These are phyloP conservation scores for Silene uniflora DNA, from an alignment of 148 eudicot species.

Conservation along the genomic window DNA sequence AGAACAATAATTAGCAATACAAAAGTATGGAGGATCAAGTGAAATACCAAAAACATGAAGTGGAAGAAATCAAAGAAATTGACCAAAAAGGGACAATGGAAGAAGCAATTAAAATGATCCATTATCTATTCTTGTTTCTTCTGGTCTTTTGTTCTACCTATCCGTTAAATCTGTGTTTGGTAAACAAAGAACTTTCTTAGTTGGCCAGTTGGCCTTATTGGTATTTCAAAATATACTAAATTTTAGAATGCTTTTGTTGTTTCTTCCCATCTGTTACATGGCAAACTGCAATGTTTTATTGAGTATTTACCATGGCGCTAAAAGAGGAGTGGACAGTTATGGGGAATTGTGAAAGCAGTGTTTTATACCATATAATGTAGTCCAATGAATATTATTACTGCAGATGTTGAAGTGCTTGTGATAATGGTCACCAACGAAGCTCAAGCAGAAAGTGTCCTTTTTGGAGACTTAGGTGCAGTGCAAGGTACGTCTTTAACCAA, in stretches of 20 bases:
- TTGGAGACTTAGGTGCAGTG: constrained; percentile 78
- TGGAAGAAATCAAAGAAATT: too few species aligned
- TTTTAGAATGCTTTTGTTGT: neutral
- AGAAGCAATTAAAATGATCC: too few species aligned
- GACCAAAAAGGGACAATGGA: too few species aligned
- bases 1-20: too few species aligned
- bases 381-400: constrained; percentile 23
- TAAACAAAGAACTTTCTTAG: neutral
- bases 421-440: constrained; percentile 96
- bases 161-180: neutral
- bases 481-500: constrained; percentile 45
- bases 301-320: neutral
- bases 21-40: too few species aligned
- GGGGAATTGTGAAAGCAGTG: neutral
- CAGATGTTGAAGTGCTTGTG: constrained; percentile 89
- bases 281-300: neutral
- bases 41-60: too few species aligned
- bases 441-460: constrained; percentile 95
- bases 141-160: neutral
- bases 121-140: neutral
- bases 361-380: neutral
- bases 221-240: neutral
- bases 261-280: neutral
- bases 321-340: neutral
- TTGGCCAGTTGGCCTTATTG: neutral